phyloP scores from a whole-genome alignment of 164 flowering plant species.

The Nelumbo lutea region DNA sequence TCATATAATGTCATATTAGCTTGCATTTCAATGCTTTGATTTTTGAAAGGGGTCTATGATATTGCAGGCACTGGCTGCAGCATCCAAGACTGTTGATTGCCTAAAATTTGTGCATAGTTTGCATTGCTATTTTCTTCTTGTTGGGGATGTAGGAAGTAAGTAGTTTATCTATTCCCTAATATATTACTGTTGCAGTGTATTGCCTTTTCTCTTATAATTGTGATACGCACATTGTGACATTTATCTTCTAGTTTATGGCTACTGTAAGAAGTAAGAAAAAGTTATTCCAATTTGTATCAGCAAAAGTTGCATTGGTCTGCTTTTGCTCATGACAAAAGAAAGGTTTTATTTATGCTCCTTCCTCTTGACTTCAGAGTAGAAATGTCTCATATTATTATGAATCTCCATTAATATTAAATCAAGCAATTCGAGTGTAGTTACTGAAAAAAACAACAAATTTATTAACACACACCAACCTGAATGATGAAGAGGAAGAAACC shows the following conservation, averaged over 20 bases:
- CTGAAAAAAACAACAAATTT: too few species aligned
- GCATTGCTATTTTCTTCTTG: slow-evolving; percentile 79
- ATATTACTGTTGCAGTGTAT: background rate
- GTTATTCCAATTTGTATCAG: too few species aligned
- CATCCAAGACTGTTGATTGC: slow-evolving; percentile 90
- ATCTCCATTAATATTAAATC: too few species aligned
- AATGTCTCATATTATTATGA: too few species aligned
- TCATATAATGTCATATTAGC: background rate
- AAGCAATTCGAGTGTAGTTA: too few species aligned
- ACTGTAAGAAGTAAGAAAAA: too few species aligned
- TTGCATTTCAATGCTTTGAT: background rate
- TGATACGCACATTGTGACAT: background rate
- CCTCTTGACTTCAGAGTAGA: too few species aligned
- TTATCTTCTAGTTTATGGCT: background rate
- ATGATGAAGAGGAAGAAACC: too few species aligned
- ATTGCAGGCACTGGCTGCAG: slow-evolving; percentile 93
- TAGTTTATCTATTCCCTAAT: slow-evolving; percentile 3
- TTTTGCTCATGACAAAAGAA: too few species aligned
- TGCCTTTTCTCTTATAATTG: background rate
- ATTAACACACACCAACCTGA: too few species aligned
- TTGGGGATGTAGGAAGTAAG: slow-evolving; percentile 82
- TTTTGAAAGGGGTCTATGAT: background rate
- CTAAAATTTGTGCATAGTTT: slow-evolving; percentile 81
- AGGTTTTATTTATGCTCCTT: too few species aligned
- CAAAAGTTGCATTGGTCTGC: too few species aligned